These are phyloP conservation scores for Russula ochroleuca DNA, from an alignment of 768 basidiomycete species.

Conservation along the genomic window DNA sequence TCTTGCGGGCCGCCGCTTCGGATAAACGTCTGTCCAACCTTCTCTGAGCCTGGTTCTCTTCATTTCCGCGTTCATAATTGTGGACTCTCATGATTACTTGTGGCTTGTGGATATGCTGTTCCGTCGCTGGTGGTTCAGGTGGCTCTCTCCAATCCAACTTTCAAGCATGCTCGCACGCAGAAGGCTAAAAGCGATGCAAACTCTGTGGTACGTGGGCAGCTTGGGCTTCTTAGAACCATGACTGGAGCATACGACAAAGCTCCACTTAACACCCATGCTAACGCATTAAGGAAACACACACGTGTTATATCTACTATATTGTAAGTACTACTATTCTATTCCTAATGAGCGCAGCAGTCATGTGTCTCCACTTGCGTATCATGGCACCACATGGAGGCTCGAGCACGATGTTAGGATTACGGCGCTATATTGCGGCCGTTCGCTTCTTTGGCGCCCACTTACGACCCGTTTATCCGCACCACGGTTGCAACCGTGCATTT, in stretches of 20 bases:
- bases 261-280: background rate
- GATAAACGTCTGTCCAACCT: background rate
- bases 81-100: background rate
- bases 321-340: too few relatives aligned
- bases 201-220: background rate
- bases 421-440: background rate
- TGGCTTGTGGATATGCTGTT: background rate
- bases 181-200: background rate
- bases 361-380: background rate
- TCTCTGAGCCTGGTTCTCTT: background rate
- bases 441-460: background rate
- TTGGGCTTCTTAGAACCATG: background rate
- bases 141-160: background rate
- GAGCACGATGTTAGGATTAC: background rate
- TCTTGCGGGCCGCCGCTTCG: background rate
- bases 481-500: background rate
- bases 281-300: background rate
- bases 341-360: background rate
- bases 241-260: background rate
- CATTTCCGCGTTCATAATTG: background rate
- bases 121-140: background rate
- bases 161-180: background rate
- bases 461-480: background rate
- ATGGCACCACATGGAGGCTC: background rate
- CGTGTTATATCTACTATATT: background rate